Percentiles rank a stretch among this genome's conserved stretches.
These are phyloP conservation scores for Apiospora rasikravindrae DNA, from an alignment of 2,329 filamentous ascomycete genomes.

Conservation along the genomic window DNA sequence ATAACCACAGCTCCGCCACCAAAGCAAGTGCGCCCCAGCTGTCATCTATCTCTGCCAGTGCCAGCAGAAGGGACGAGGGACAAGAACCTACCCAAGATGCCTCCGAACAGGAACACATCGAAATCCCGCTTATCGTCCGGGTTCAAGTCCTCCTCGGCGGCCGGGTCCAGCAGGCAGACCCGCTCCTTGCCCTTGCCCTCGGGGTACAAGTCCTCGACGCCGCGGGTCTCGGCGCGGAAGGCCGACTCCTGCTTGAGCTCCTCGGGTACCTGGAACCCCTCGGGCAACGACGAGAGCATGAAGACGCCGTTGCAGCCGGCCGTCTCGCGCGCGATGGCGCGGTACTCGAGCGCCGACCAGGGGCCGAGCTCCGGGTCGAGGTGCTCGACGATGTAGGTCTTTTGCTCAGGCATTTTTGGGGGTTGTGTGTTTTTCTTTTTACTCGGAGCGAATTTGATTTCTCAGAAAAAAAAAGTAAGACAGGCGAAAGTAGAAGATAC, in stretches of 20 bases:
- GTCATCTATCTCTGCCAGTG: background rate
- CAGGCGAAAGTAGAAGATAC: background rate
- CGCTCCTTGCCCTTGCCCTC: conserved; percentile 65
- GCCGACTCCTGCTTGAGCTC: conserved; percentile 60
- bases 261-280: conserved; percentile 68
- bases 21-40: background rate
- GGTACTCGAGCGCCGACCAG: conserved; percentile 95
- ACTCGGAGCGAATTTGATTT: too few species aligned
- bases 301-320: conserved; percentile 70
- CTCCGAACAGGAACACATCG: conserved; percentile 93
- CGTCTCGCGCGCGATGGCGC: conserved; percentile 83
- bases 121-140: conserved; percentile 84
- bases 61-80: conserved; percentile 20
- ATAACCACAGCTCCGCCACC: background rate
- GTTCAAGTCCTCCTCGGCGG: conserved; percentile 78
- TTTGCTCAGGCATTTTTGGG: conserved; percentile 42
- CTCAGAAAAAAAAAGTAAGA: background rate
- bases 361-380: conserved; percentile 91
- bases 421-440: background rate
- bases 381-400: conserved; percentile 94
- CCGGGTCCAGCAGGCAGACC: conserved; percentile 89
- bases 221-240: conserved; percentile 74
- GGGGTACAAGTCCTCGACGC: conserved; percentile 84
- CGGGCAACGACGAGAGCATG: conserved; percentile 80
- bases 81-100: conserved; percentile 77